Percentiles rank a stretch among this genome's conserved stretches.
phyloP scores from a whole-genome alignment of 176 grass and related monocot genomes.

The Musa acuminata region DNA sequence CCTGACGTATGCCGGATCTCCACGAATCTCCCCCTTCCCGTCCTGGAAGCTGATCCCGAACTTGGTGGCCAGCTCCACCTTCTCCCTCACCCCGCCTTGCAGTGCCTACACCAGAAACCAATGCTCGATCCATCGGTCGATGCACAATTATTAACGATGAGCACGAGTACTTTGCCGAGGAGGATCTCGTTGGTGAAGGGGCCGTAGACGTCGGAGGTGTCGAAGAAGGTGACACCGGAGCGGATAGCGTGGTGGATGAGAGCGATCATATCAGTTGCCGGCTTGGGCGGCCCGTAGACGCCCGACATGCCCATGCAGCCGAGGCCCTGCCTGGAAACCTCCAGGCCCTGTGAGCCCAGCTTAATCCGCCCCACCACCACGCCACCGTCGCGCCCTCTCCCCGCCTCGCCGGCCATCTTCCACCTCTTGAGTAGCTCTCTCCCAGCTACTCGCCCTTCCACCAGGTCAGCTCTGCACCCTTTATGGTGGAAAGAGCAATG shows the following conservation, averaged over 20 bases:
- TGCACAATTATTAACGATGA: no score
- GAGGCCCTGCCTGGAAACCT: constrained; percentile 61
- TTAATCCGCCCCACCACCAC: constrained; percentile 39
- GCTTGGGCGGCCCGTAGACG: constrained; percentile 55
- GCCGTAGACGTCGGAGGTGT: constrained; percentile 73
- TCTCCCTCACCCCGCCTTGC: constrained; percentile 34
- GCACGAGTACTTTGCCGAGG: constrained; percentile 42
- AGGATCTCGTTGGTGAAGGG: constrained; percentile 74
- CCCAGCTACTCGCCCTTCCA: no score
- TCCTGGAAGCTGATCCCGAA: constrained; percentile 26
- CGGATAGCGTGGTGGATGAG: constrained; percentile 63
- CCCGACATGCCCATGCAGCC: constrained; percentile 82
- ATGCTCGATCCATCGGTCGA: not conserved
- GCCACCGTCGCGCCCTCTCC: not conserved
- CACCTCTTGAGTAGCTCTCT: no score
- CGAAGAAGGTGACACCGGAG: constrained; percentile 58
- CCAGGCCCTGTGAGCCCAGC: constrained; percentile 67
- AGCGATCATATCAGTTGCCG: constrained; percentile 53
- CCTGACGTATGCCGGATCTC: constrained; percentile 45
- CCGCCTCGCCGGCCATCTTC: not conserved
- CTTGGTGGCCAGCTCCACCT: constrained; percentile 61
- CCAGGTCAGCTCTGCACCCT: no score
- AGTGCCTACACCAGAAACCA: constrained; percentile 34
- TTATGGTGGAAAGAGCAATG: no score
- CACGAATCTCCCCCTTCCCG: constrained; percentile 16